Conservation (phyloP, 129 eudicot species). For the Heracleum sosnowskyi region DNA sequence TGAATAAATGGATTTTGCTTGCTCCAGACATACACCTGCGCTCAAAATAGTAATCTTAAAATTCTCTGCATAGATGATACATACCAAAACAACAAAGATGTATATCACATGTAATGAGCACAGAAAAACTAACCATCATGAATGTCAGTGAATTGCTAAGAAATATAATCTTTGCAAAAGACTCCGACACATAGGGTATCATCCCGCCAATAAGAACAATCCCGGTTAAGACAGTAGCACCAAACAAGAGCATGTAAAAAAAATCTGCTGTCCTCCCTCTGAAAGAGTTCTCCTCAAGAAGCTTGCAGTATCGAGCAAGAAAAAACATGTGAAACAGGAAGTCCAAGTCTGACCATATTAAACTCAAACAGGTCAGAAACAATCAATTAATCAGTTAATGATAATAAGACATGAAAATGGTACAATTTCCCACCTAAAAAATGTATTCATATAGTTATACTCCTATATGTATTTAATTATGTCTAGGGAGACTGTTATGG, state of each 20-base stretch:
- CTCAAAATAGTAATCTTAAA: neutral
- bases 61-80: neutral
- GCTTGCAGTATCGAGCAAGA: conserved; percentile 98
- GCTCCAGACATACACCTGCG: conserved; percentile 97
- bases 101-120: neutral
- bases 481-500: neutral
- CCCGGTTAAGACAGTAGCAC: conserved; percentile 77
- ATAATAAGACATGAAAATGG: neutral
- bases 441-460: neutral
- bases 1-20: conserved; percentile 95
- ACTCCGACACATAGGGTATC: conserved; percentile 91
- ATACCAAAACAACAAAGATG: neutral
- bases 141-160: conserved; percentile 97
- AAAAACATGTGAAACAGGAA: conserved; percentile 99
- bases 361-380: conserved; percentile 11
- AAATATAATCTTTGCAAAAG: conserved; percentile 89
- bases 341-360: conserved; percentile 71
- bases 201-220: conserved; percentile 95
- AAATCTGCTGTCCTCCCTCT: conserved; percentile 98
- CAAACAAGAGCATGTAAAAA: conserved; percentile 92
- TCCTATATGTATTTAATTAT: neutral
- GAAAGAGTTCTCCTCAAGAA: conserved; percentile 94
- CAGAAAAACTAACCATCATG: conserved; percentile 72
- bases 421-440: neutral
- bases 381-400: neutral